Base-by-base conservation (phyloP, 805 yeast species). In the Cyberlindnera subsufficiens region DNA sequence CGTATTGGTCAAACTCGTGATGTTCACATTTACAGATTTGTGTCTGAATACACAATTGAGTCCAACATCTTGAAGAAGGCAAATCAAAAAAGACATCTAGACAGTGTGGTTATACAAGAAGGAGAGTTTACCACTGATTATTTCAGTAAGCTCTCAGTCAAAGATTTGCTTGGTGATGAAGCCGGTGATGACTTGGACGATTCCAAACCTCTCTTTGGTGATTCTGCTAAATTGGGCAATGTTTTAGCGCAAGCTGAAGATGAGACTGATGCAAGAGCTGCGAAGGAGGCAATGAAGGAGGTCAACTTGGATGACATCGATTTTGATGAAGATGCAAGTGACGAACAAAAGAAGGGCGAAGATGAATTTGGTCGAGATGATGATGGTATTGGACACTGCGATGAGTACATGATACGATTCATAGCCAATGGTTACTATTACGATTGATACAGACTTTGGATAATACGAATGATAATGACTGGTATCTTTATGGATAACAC, bases 71-170 rank as follows among this genome's bases (percentile, higher is more conserved):
- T 93, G 65, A 80, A 80, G 55, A 91, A 91, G 61, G 97, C 98
- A 2, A 89, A 90, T 55, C 98, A 91, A 63, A 91, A 91, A 72
- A 74, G 95, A 56, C 89, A 89, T 55, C 74, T 91, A 54, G 98
- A 91, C 65, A 87, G 88, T 61, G 95, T 91, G 30, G 91, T 91
- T 42, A 93, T 93, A 53, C 98, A 93, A 66, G 96, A 90, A 41
- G 99, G 99, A 61, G 98, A 91, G 53, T 93, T 93, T 66, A 93
- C 98, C 0, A 95, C 99, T 0, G 99, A 95, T 61, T 93, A 90
- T 61, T 86, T 95, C 60, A 84, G 89, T 27, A 86, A 86, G 58
- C 69, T 90, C 40, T 85, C 96, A 0, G 91, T 90, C 6, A 75
- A 80, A 46, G 98, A 91, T 59, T 67, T 91, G 49, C 75, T 91